Evolutionary conservation across 352 stramenopile genomes (phyloP).

Genomic region (Globisporangium barbulae): DNA sequence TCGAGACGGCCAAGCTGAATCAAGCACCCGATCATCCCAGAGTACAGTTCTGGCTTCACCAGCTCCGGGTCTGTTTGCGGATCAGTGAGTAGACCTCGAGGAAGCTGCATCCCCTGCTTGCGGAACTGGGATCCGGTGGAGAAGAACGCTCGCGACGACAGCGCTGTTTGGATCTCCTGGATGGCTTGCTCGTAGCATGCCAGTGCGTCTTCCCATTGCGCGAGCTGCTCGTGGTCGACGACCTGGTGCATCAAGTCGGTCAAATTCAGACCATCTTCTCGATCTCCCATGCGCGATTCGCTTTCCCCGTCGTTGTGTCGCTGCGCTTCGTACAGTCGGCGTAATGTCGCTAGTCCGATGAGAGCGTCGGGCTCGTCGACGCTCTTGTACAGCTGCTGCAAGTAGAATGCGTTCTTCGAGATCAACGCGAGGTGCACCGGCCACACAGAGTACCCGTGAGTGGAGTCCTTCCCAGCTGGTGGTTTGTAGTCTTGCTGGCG

Average conservation of each 20-base stretch:
- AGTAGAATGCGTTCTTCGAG: conserved; percentile 61
- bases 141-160: conserved; percentile 32
- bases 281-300: conserved; percentile 19
- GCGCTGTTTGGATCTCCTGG: conserved; percentile 55
- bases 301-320: conserved; percentile 26
- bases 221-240: conserved; percentile 64
- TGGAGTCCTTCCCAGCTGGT: conserved; percentile 1
- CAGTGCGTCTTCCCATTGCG: conserved; percentile 73
- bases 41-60: conserved; percentile 75
- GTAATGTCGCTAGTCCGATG: conserved; percentile 52
- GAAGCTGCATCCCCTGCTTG: conserved; percentile 16
- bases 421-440: conserved; percentile 47
- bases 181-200: conserved; percentile 79
- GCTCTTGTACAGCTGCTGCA: conserved; percentile 76
- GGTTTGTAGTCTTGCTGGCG: conserved; percentile 42
- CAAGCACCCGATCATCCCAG: conserved; percentile 78
- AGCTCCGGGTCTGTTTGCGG: conserved; percentile 41
- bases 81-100: conserved; percentile 22
- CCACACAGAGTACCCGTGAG: conserved; percentile 13
- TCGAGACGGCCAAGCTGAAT: conserved; percentile 82
- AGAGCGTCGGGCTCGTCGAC: conserved; percentile 72
- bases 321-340: conserved; percentile 46
- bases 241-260: conserved; percentile 71
- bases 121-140: conserved; percentile 2
- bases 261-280: conserved; percentile 45